These are phyloP conservation scores for Batrachochytrium dendrobatidis DNA, from an alignment of 371 early-diverging fungal genomes.

Conservation along the genomic window DNA sequence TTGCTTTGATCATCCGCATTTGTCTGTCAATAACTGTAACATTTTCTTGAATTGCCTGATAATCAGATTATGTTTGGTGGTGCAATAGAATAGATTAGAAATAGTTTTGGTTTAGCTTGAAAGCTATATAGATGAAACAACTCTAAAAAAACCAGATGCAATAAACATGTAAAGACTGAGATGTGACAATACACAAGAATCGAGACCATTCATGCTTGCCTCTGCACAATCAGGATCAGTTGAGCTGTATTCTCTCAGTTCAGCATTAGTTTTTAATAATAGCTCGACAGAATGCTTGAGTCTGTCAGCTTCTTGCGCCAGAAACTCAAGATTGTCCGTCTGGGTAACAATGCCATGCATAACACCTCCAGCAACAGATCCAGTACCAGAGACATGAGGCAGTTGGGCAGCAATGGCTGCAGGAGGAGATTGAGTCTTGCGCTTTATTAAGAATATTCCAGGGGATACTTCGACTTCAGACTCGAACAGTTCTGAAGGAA, in stretches of 20 bases:
- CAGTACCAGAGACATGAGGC: not conserved
- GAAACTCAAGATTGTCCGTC: slow-evolving; percentile 3
- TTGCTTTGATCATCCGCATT: not conserved
- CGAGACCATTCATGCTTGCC: too few relatives aligned
- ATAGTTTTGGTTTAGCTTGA: too few relatives aligned
- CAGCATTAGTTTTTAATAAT: not conserved
- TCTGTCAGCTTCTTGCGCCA: not conserved
- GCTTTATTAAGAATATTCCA: not conserved
- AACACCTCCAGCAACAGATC: not conserved
- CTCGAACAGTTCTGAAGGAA: not conserved
- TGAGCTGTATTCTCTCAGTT: slow-evolving; percentile 1
- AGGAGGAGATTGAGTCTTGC: not conserved
- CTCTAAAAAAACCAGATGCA: too few relatives aligned
- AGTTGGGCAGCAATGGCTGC: not conserved
- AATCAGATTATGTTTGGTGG: too few relatives aligned
- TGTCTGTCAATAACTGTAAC: not conserved
- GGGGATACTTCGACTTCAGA: not conserved
- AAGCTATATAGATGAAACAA: too few relatives aligned
- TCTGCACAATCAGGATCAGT: too few relatives aligned
- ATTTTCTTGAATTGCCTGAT: not conserved
- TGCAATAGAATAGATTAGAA: too few relatives aligned
- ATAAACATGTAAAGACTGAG: too few relatives aligned
- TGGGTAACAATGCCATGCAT: not conserved
- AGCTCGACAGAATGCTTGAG: not conserved
- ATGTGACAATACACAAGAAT: too few relatives aligned